Conservation (phyloP, 768 basidiomycete species). For the Xerocomellus intermedius region DNA sequence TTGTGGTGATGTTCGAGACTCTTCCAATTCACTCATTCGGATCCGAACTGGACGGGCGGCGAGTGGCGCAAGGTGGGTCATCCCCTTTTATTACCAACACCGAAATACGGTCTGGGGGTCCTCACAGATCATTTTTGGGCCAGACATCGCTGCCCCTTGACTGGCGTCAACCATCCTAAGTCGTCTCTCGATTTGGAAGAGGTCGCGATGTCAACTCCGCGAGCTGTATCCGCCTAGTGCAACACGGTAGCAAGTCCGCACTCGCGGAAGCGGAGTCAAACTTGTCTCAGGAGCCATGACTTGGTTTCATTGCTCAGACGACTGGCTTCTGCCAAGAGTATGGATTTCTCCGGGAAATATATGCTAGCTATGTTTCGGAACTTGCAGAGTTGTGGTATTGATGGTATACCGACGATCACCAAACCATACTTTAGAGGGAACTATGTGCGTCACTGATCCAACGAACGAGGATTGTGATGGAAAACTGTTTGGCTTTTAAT, state of each 20-base stretch:
- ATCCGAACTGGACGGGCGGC: not conserved
- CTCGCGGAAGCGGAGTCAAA: conserved; percentile 33
- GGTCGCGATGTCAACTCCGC: conserved; percentile 29
- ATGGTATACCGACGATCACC: not conserved
- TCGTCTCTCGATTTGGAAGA: conserved; percentile 31
- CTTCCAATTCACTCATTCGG: not conserved
- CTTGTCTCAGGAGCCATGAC: not conserved
- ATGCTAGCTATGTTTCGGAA: not conserved
- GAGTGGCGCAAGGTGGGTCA: not conserved
- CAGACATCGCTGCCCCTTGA: not conserved
- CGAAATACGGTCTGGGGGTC: not conserved
- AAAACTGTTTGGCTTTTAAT: not conserved
- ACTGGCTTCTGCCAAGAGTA: not conserved
- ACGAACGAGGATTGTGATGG: not conserved
- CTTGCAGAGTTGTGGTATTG: not conserved
- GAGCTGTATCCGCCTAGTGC: conserved; percentile 23
- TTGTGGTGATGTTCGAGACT: not conserved
- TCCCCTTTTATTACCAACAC: not conserved
- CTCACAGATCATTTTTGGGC: not conserved
- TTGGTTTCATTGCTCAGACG: not conserved
- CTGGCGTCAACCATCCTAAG: conserved; percentile 11
- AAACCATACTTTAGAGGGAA: not conserved
- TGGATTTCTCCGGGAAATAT: not conserved
- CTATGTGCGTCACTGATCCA: not conserved
- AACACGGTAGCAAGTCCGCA: conserved; percentile 21